Evolutionary conservation across 2,329 filamentous ascomycete species (phyloP), one percentile per base, ranked within the genome.

Genomic region (Neonectria neomacrospora): DNA sequence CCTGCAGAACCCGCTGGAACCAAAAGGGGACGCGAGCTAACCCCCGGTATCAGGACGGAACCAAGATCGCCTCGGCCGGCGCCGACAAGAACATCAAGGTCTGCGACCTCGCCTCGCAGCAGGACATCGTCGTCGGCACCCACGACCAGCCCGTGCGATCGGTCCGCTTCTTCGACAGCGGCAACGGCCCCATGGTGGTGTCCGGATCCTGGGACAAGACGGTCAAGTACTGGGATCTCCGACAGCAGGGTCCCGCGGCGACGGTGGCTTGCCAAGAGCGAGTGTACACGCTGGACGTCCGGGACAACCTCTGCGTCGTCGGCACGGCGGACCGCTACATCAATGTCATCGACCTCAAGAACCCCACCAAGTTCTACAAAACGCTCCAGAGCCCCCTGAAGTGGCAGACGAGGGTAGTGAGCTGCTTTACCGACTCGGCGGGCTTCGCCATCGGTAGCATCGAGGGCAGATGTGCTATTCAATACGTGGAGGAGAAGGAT

Each of bases 401-500:
- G 82, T 99, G 94, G 93, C 96, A 99, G 85, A 99, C 96, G 2
- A 86, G 95, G 62, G 93, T 96, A 12, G 92, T 98, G 54, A 96
- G 91, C 81, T 98, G 95, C 83, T 99, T 99, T 78, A 89, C 90
- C 14, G 95, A 99, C 77, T 91, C 93, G 7, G 90, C 89, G 1
- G 96, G 96, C 6, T 99, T 97, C 75, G 96, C 96, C 1, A 92
- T 99, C 54, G 96, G 96, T 58, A 97, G 93, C 76, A 97, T 99
- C 73, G 96, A 99, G 78, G 96, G 96, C 30, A 91, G 96, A 59
- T 99, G 96, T 78, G 96, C 96, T 2, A 99, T 99, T 67, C 96
- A 99, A 77, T 98, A 99, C 74, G 93, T 97, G 37, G 95, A 99
- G 74, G 96, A 99, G 45, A 97, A 97, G 80, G 94, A 99, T 77